These are phyloP conservation scores for Collybiopsis confluens DNA, from an alignment of 768 basidiomycete genomes.

Conservation along the genomic window DNA sequence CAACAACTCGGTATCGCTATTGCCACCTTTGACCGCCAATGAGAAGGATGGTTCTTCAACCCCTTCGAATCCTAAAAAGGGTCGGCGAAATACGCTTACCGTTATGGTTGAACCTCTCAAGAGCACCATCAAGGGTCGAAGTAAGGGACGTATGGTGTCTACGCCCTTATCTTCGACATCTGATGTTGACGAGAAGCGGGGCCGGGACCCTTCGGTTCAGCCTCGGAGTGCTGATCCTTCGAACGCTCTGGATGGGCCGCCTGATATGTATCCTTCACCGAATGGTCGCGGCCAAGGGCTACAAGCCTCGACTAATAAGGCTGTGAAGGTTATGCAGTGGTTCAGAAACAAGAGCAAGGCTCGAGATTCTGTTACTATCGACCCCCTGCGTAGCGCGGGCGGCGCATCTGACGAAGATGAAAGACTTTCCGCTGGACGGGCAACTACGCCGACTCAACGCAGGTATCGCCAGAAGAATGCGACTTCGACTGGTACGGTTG, in stretches of 20 bases:
- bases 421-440: slow-evolving; percentile 10
- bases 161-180: slow-evolving; percentile 21
- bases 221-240: slow-evolving; percentile 11
- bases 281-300: slow-evolving; percentile 31
- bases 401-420: slow-evolving; percentile 12
- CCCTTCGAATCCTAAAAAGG: slow-evolving; percentile 41
- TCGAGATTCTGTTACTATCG: slow-evolving; percentile 30
- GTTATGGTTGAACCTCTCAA: slow-evolving; percentile 81
- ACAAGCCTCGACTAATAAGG: slow-evolving; percentile 79
- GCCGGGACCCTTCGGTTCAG: slow-evolving; percentile 11
- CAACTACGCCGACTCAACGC: slow-evolving; percentile 23
- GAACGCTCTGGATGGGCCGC: not conserved
- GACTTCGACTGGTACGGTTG: slow-evolving; percentile 28
- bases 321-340: slow-evolving; percentile 98
- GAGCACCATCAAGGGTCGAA: slow-evolving; percentile 44
- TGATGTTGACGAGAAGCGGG: slow-evolving; percentile 23
- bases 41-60: slow-evolving; percentile 19
- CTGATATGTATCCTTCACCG: slow-evolving; percentile 19
- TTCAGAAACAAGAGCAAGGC: slow-evolving; percentile 75
- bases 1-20: slow-evolving; percentile 4
- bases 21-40: slow-evolving; percentile 19
- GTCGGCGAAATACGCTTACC: slow-evolving; percentile 76
- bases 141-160: slow-evolving; percentile 29
- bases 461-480: slow-evolving; percentile 27
- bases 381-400: not conserved